phyloP scores from a whole-genome alignment of 1,284 basidiomycete genomes.

The Cryptococcus sp. region DNA sequence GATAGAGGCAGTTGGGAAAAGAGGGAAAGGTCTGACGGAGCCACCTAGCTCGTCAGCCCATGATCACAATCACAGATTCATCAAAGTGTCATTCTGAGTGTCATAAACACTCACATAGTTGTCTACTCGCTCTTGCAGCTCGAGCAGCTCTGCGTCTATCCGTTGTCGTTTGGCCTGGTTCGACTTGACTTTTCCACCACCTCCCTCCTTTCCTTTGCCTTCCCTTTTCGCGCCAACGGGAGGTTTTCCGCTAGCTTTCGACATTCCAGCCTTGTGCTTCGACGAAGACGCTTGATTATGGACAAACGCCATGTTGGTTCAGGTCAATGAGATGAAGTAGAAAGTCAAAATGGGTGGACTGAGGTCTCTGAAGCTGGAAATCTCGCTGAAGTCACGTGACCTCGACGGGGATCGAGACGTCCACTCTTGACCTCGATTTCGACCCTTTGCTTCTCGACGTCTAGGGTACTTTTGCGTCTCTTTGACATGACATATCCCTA shows the following conservation, averaged over 20 bases:
- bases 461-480: too few species aligned
- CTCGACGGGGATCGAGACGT: too few species aligned
- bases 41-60: constrained; percentile 17
- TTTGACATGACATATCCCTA: too few species aligned
- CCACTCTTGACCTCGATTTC: too few species aligned
- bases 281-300: constrained; percentile 15
- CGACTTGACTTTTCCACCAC: constrained; percentile 29
- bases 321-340: not conserved
- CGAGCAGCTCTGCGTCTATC: constrained; percentile 41
- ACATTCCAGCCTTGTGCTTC: constrained; percentile 2
- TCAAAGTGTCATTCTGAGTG: too few species aligned
- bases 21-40: constrained; percentile 27
- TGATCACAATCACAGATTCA: too few species aligned
- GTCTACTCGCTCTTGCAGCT: constrained; percentile 37
- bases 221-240: constrained; percentile 1
- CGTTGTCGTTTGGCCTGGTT: constrained; percentile 39
- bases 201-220: constrained; percentile 9
- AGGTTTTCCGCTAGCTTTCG: not conserved
- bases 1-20: constrained; percentile 48
- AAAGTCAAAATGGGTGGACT: too few species aligned
- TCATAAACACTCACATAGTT: constrained; percentile 25
- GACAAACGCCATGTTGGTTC: constrained; percentile 1
- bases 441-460: too few species aligned
- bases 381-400: too few species aligned
- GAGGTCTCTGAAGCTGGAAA: too few species aligned